phyloP scores from a whole-genome alignment of 768 basidiomycete genomes.

The Lepiota venenata region DNA sequence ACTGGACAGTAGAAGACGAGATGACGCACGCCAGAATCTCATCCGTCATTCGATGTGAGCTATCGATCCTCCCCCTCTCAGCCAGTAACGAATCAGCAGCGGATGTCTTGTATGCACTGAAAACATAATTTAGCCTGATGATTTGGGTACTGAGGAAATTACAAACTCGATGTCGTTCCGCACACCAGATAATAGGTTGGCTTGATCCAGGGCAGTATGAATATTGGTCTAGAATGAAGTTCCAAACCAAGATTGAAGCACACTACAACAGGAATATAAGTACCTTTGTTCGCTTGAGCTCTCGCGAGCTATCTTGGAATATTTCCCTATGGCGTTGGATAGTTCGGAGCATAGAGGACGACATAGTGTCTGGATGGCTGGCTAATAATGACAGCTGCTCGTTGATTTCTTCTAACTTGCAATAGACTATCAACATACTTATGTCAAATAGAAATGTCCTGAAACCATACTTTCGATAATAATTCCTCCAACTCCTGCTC shows the following conservation, averaged over 20 bases:
- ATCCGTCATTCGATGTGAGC: conserved; percentile 93
- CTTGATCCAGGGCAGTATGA: conserved; percentile 79
- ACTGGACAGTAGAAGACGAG: background rate
- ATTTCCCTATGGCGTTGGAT: conserved; percentile 91
- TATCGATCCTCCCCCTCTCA: conserved; percentile 88
- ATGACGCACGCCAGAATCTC: conserved; percentile 75
- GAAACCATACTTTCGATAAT: conserved; percentile 65
- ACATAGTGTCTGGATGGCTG: conserved; percentile 65
- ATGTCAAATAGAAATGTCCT: background rate
- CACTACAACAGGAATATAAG: background rate
- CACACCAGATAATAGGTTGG: conserved; percentile 85
- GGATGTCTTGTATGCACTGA: conserved; percentile 87
- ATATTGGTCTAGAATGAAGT: conserved; percentile 56
- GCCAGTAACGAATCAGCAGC: conserved; percentile 83
- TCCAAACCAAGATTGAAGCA: background rate
- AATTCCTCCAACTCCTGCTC: conserved; percentile 87
- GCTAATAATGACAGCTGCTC: conserved; percentile 72
- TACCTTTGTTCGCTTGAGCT: conserved; percentile 86
- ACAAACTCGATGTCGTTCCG: conserved; percentile 94
- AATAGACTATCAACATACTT: conserved; percentile 10
- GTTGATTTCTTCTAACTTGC: conserved; percentile 82
- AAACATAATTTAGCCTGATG: background rate
- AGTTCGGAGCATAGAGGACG: conserved; percentile 82
- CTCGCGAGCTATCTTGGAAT: conserved; percentile 81
- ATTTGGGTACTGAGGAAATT: background rate